Conservation (phyloP, 2,329 filamentous ascomycete genomes). For the Sporothrix humicola region DNA sequence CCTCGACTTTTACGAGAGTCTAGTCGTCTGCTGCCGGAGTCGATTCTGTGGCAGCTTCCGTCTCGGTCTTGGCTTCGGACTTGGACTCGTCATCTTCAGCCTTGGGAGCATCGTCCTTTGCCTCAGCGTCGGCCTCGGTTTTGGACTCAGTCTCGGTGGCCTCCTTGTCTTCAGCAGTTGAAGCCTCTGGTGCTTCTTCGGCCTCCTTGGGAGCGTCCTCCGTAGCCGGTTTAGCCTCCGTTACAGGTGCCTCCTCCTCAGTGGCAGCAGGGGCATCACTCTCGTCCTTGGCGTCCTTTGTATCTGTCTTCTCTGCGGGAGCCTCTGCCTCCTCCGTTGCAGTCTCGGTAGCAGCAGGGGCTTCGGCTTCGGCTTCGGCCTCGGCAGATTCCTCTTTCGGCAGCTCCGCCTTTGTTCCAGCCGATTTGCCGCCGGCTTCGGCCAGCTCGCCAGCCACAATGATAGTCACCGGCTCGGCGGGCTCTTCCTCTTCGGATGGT, state of each 20-base stretch:
- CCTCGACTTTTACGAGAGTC: too few species aligned
- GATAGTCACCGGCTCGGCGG: slow-evolving; percentile 13
- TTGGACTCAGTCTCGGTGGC: background rate
- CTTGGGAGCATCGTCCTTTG: background rate
- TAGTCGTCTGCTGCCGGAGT: slow-evolving; percentile 10
- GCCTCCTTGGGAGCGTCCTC: background rate
- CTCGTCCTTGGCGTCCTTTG: background rate
- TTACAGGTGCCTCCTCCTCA: background rate
- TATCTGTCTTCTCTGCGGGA: background rate
- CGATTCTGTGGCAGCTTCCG: slow-evolving; percentile 17
- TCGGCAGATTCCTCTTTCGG: background rate
- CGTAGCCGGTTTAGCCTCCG: background rate
- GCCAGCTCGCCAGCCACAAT: slow-evolving; percentile 19
- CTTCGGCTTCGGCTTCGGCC: too few species aligned
- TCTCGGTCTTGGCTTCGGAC: background rate
- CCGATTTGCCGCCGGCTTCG: background rate
- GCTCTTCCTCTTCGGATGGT: background rate
- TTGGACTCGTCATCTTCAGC: background rate
- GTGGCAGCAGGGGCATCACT: background rate
- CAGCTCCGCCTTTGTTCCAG: background rate
- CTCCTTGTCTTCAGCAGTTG: background rate
- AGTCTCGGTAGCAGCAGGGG: background rate
- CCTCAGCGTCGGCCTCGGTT: background rate
- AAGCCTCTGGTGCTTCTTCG: background rate
- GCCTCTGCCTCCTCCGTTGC: background rate